Base-by-base conservation (phyloP, 805 yeast genomes). In the Candida insectorum region DNA sequence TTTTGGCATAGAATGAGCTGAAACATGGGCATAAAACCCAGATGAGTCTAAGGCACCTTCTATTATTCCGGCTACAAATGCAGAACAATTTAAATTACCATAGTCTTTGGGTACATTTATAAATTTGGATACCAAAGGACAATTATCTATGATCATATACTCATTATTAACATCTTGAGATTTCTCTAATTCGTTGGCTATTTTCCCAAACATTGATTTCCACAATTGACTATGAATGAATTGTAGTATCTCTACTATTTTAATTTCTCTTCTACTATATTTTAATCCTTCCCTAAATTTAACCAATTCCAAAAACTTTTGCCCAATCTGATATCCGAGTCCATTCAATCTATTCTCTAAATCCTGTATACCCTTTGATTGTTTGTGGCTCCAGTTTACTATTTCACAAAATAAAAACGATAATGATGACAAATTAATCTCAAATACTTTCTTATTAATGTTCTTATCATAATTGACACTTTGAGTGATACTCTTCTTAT, bases 11-110 rank as follows among this genome's bases (percentile, higher is more conserved):
- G 81, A 71, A 50, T 87, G 95, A 1, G 96, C 95, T n/a, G 84
- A 75, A 6, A 87, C 95, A 28, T 63, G 67, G 10, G 91, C 88
- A 34, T 72, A 77, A 51, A 85, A 85, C 42, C 78, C 79, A 2
- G 85, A 67, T 4, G 82, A 68, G 48, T 84, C 93, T 37, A 87
- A 61, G 1, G 86, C 79, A 0, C 94, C 95, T 54, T 87, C 95
- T 25, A 86, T 70, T 11, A 87, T 71, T 0, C 96, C 96, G 0
- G 95, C 95, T 1, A 81, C 75, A 51, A 83, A 85, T 0, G 95
- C 89, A 11, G 82, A 79, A 50, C 93, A 84, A 51, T 83, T 85
- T 48, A 86, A 68, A 41, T 79, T 79, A 8, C 84, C 79, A 51
- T 81, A 78, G 43, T 87, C 95, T 45, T 75, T 77, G 2, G 96